Evolutionary conservation across 257 asterid genomes (phyloP).

Genomic region (Nyctanthes arbortristis): DNA sequence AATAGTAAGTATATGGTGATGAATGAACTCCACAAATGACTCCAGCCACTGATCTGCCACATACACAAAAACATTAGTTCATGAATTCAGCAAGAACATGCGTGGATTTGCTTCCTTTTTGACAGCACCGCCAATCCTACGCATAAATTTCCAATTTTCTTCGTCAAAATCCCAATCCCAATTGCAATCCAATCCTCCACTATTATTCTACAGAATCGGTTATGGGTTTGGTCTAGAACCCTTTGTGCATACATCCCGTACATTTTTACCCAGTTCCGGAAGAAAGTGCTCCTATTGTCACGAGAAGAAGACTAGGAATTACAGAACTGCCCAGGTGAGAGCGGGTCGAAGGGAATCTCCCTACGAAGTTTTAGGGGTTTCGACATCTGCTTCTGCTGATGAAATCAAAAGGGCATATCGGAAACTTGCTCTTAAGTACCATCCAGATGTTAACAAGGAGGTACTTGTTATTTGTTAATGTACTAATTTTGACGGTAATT

Average conservation of each 20-base stretch:
- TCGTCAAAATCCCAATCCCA: constrained; percentile 19
- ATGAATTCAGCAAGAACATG: constrained; percentile 41
- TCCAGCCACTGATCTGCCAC: too few relatives aligned
- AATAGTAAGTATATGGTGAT: constrained; percentile 1
- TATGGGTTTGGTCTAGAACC: constrained; percentile 40
- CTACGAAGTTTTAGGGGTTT: constrained; percentile 77
- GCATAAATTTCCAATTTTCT: constrained; percentile 14
- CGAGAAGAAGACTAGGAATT: constrained; percentile 24
- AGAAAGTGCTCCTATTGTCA: constrained; percentile 16
- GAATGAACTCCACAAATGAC: too few relatives aligned
- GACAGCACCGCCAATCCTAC: constrained; percentile 31
- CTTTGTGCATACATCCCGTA: constrained; percentile 18
- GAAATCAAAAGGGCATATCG: constrained; percentile 92
- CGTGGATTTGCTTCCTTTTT: constrained; percentile 44
- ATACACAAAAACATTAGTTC: background rate
- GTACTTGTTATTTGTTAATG: constrained; percentile 44
- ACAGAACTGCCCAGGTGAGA: constrained; percentile 33
- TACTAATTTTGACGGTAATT: background rate
- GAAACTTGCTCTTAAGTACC: constrained; percentile 87
- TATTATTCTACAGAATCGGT: constrained; percentile 38
- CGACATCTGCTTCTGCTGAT: constrained; percentile 67
- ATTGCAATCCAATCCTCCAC: constrained; percentile 8
- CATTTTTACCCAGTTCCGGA: constrained; percentile 27
- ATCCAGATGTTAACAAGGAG: constrained; percentile 94
- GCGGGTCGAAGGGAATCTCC: constrained; percentile 77